Evolutionary conservation across 352 stramenopile species (phyloP).

Genomic region (Plasmopara viticola): DNA sequence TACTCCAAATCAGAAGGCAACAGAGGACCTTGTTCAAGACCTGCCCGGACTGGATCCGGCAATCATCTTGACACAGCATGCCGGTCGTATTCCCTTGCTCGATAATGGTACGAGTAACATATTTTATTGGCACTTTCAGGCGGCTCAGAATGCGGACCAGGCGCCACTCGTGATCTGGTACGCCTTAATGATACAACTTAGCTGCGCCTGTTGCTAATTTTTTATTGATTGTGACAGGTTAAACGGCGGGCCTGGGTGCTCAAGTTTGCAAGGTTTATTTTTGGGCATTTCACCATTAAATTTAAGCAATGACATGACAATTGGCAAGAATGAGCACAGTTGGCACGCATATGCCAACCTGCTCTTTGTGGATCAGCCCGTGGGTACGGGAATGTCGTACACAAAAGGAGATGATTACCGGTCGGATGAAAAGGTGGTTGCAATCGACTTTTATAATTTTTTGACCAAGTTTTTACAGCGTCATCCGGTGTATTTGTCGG

Average conservation of each 20-base stretch:
- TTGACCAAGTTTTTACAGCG: slow-evolving; percentile 89
- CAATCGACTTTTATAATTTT: slow-evolving; percentile 91
- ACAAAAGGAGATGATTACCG: slow-evolving; percentile 51
- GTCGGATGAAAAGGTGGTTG: slow-evolving; percentile 36
- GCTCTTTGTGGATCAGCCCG: slow-evolving; percentile 80
- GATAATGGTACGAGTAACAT: slow-evolving; percentile 44
- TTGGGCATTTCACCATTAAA: slow-evolving; percentile 67
- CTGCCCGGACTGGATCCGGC: slow-evolving; percentile 49
- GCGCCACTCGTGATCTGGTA: slow-evolving; percentile 70
- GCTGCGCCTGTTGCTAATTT: slow-evolving; percentile 4
- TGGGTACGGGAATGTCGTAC: slow-evolving; percentile 75
- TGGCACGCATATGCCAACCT: slow-evolving; percentile 73
- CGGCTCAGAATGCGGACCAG: slow-evolving; percentile 34
- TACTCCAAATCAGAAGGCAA: slow-evolving; percentile 10
- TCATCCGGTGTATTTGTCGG: slow-evolving; percentile 66
- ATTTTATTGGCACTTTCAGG: slow-evolving; percentile 81
- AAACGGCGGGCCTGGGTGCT: slow-evolving; percentile 77
- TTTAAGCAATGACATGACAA: slow-evolving; percentile 39
- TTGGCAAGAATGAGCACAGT: slow-evolving; percentile 63
- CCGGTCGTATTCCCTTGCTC: slow-evolving; percentile 49
- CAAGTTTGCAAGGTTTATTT: slow-evolving; percentile 75
- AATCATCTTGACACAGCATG: slow-evolving; percentile 57
- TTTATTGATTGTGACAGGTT: slow-evolving; percentile 32
- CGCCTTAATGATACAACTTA: not conserved
- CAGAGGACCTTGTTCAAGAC: slow-evolving; percentile 35